Evolutionary conservation across 306 rosid species (phyloP), one percentile per base, ranked within the genome.

Genomic region (Cyclanthera cordifolia): DNA sequence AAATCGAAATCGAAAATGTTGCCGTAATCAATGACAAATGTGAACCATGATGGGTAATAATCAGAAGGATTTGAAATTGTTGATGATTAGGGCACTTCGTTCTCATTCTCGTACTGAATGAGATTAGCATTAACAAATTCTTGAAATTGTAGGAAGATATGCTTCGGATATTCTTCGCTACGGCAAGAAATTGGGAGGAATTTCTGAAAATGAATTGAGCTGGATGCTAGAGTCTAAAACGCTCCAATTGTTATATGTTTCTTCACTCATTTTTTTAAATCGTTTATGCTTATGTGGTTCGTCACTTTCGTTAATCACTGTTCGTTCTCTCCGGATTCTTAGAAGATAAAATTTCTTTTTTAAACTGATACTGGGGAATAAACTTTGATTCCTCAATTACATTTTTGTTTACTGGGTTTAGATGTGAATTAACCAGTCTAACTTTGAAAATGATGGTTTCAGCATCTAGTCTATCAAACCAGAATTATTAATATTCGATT

Each of bases 101-200:
- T 63, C 69, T 63, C 69, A 64, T 64, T 23, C 43, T 49, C 27
- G 54, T 8, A 24, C 4, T 25, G 71, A 4, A 48, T 25, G 16
- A 5, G 71, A 47, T 23, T 46, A 67, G 28, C 56, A 16, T 67
- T n/a, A n/a, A 49, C 47, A 25, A 24, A 49, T 46, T 48, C 56
- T 19, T 67, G 71, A 48, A 46, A 67, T 25, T 49, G 72, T 27
- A 67, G 45, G 37, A 7, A 71, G 12, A 63, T 45, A 76, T 53
- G 15, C 79, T 63, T 21, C 25, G 79, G 17, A 76, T 76, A 76
- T 76, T 63, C 79, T 37, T 37, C 43, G 11, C 7, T 37, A 8
- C 43, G 43, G 11, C 43, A 37, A 37, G 43, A 37, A 37, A 37
- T 37, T 37, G 69, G 50, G 19, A 43, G 46, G 58, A 64, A 24